Evolutionary conservation across 768 basidiomycete genomes (phyloP), one percentile per base, ranked within the genome.

Genomic region (Amanita subjunquillea): DNA sequence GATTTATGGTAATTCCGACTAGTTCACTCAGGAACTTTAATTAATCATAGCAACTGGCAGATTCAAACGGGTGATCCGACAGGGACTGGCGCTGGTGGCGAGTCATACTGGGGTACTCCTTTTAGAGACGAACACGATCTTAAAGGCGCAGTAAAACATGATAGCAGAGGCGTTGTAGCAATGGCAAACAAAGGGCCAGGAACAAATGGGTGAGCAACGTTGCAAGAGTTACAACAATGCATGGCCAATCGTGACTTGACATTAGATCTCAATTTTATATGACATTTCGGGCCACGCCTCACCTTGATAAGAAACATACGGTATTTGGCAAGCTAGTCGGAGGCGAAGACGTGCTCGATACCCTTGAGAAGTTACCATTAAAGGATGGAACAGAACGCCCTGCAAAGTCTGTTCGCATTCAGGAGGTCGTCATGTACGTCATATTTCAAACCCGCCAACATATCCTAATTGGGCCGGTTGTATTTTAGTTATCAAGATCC

Each of bases 41-140:
- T 41, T 41, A 13, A 15, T 37, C 4, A 25, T 46, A 30, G 46
- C 17, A 20, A 32, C 32, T 42, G 17, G 2, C 55, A 93, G 92
- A 81, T 93, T n/a, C 95, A 98, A 78, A 93, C 93, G 2, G 96
- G 96, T 30, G 96, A 99, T 63, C 96, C 96, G 5, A 91, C 91
- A 0, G 95, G 96, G 2, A 98, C 93, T 1, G 96, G 96, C 1
- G 73, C 87, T 29, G 96, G 96, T 7, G 96, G 96, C 4, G 77
- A 91, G 59, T 92, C 90, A 5, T 82, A 82, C 63, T 98, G 96
- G 96, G 93, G 91, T 1, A 91, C 86, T 13, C 89, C 92, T 8
- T 99, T 99, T 70, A 81, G 94, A 53, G 96, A 99, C 62, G 96
- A 99, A 67, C 79, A 88, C 62, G 87, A 90, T 61, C 60, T 89